phyloP scores from a whole-genome alignment of 192 early-diverging fungal genomes.

The Dispira simplex region DNA sequence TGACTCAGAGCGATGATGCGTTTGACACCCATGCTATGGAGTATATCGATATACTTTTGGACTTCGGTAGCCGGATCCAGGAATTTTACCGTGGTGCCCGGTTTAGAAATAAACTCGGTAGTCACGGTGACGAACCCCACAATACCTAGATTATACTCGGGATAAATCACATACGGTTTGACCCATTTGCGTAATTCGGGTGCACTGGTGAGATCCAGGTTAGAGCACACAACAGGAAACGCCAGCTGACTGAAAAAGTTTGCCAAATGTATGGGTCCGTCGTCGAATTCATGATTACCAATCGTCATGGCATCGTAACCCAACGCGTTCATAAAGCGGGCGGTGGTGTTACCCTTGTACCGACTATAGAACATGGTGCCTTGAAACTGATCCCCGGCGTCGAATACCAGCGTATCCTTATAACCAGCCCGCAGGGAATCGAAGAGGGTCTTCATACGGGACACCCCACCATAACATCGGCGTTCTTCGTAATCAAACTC shows the following conservation, averaged over 20 bases:
- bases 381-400: constrained; percentile 57
- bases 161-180: constrained; percentile 50
- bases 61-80: constrained; percentile 38
- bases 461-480: constrained; percentile 40
- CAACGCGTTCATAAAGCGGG: constrained; percentile 44
- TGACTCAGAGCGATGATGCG: constrained; percentile 53
- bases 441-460: constrained; percentile 42
- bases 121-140: constrained; percentile 51
- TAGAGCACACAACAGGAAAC: constrained; percentile 47
- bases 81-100: constrained; percentile 32
- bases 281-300: constrained; percentile 69
- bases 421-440: constrained; percentile 30
- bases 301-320: constrained; percentile 38
- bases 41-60: constrained; percentile 43
- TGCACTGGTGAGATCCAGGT: constrained; percentile 35
- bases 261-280: constrained; percentile 35
- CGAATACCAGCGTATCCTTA: constrained; percentile 39
- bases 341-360: constrained; percentile 40
- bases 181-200: constrained; percentile 29
- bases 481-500: constrained; percentile 18
- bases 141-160: constrained; percentile 46
- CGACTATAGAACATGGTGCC: constrained; percentile 52
- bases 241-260: constrained; percentile 35
- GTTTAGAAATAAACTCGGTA: constrained; percentile 35
- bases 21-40: constrained; percentile 40